phyloP scores from a whole-genome alignment of 345 rosid genomes.

The Salix suchowensis region DNA sequence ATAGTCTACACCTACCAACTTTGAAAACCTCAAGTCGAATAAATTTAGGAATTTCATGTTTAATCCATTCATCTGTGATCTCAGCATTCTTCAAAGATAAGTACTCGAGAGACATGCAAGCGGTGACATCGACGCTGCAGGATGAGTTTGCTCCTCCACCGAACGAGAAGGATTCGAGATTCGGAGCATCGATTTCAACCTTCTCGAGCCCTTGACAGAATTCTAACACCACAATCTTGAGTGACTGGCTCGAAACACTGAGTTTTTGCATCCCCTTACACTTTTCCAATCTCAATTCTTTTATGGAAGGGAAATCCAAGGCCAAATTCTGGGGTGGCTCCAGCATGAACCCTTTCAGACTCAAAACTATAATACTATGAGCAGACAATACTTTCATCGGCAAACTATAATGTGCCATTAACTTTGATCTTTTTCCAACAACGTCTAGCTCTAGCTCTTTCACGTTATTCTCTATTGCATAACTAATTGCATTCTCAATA shows the following conservation, averaged over 20 bases:
- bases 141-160: neutral
- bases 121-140: neutral
- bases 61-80: neutral
- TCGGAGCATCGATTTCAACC: neutral
- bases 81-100: neutral
- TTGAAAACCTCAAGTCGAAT: neutral
- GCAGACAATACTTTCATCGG: neutral
- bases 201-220: neutral
- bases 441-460: neutral
- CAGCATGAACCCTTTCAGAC: slow-evolving; percentile 1
- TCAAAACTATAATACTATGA: neutral
- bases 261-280: neutral
- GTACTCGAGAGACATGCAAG: neutral
- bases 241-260: neutral
- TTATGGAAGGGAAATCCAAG: neutral
- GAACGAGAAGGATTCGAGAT: neutral
- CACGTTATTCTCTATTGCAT: neutral
- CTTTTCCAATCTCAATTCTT: neutral
- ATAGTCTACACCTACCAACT: neutral
- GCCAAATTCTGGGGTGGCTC: neutral
- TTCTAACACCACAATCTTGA: neutral
- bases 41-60: neutral
- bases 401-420: neutral
- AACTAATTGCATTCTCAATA: neutral
- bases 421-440: neutral